These are phyloP conservation scores for Nakaseomyces glabratus DNA, from an alignment of 1,139 yeast genomes.

Conservation along the genomic window DNA sequence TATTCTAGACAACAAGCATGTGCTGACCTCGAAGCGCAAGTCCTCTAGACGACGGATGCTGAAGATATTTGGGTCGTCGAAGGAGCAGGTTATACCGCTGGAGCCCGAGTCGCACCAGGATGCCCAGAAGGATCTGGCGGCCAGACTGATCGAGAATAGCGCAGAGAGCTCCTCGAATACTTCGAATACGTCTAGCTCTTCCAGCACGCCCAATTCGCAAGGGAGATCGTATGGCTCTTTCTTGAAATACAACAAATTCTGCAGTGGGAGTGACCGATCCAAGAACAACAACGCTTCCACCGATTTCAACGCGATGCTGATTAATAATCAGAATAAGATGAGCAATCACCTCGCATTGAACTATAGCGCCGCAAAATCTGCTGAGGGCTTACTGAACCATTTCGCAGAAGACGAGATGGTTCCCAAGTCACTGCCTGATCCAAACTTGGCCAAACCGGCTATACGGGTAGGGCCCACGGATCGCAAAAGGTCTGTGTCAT, in stretches of 20 bases:
- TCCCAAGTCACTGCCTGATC: constrained; percentile 19
- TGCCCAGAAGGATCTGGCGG: no score
- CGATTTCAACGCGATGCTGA: neutral
- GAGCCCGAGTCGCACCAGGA: constrained; percentile 7
- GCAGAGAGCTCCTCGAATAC: no score
- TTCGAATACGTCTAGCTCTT: constrained; percentile 9
- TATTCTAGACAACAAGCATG: constrained; percentile 3
- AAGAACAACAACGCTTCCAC: constrained; percentile 1
- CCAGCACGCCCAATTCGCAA: constrained; percentile 2
- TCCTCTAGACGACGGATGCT: constrained; percentile 27
- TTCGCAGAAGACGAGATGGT: constrained; percentile 16
- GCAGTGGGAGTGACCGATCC: constrained; percentile 5
- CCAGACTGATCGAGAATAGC: no score
- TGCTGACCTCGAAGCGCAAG: constrained; percentile 16
- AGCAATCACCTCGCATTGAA: constrained; percentile 4
- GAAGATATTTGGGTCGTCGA: constrained; percentile 22
- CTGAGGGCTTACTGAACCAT: constrained; percentile 1
- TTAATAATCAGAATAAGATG: neutral
- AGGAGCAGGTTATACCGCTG: neutral
- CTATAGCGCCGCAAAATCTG: neutral
- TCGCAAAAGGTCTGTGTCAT: constrained; percentile 3
- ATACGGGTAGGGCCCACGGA: constrained; percentile 7
- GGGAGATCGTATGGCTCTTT: constrained; percentile 23
- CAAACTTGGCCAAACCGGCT: constrained; percentile 14
- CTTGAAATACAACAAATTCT: constrained; percentile 16